These are phyloP conservation scores for Termitomyces sp. DNA, from an alignment of 768 basidiomycete genomes.

Conservation along the genomic window DNA sequence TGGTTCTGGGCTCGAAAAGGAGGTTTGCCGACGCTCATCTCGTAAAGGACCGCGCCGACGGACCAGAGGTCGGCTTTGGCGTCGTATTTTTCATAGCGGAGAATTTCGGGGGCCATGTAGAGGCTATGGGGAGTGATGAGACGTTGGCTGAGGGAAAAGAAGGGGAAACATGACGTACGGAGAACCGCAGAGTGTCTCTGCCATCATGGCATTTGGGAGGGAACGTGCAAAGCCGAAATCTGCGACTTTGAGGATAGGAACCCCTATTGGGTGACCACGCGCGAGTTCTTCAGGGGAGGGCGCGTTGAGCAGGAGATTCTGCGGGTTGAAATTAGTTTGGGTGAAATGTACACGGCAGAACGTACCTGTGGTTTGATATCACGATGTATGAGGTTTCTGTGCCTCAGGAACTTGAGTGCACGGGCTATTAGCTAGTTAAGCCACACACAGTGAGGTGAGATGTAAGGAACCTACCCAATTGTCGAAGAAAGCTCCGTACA, in stretches of 20 bases:
- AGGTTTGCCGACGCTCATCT: conserved; percentile 90
- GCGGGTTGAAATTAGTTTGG: background rate
- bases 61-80: conserved; percentile 99
- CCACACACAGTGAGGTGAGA: conserved; percentile 50
- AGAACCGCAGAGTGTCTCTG: conserved; percentile 96
- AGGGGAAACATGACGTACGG: conserved; percentile 54
- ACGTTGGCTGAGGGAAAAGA: background rate
- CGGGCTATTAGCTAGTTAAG: conserved; percentile 45
- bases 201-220: conserved; percentile 88
- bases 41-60: conserved; percentile 93
- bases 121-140: conserved; percentile 49
- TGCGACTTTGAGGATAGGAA: conserved; percentile 94
- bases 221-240: conserved; percentile 98
- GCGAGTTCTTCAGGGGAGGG: conserved; percentile 74
- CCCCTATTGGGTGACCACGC: conserved; percentile 84
- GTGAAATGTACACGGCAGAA: background rate
- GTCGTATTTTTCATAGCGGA: conserved; percentile 90
- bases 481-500: conserved; percentile 87
- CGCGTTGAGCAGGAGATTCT: conserved; percentile 90
- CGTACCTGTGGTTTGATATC: conserved; percentile 93
- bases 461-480: conserved; percentile 25
- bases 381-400: conserved; percentile 87
- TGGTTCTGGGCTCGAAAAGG: conserved; percentile 96
- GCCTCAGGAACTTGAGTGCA: conserved; percentile 87
- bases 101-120: conserved; percentile 98